Conservation (phyloP, 1,139 yeast species). For the Taphrina pruni region DNA sequence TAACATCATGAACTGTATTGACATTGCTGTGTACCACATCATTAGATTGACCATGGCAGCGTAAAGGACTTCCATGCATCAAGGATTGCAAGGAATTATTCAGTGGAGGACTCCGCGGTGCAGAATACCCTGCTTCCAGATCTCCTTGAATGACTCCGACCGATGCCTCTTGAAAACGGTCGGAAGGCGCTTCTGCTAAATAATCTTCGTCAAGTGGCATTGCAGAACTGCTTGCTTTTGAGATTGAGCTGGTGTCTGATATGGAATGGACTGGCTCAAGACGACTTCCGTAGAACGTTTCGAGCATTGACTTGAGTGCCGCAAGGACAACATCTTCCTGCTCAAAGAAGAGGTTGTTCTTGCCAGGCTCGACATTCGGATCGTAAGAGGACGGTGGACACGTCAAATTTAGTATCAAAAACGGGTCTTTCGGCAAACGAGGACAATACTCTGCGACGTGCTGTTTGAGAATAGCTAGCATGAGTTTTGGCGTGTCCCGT, state of each 20-base stretch:
- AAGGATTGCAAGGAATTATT: not conserved
- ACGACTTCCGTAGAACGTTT: not conserved
- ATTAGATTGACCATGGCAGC: not conserved
- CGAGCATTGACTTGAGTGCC: slow-evolving; percentile 8
- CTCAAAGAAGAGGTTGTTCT: slow-evolving; percentile 54
- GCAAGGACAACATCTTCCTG: slow-evolving; percentile 41
- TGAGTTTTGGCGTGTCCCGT: slow-evolving; percentile 49
- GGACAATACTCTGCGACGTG: not conserved
- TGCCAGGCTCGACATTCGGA: slow-evolving; percentile 58
- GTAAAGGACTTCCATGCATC: slow-evolving; percentile 8
- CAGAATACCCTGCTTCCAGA: too few relatives aligned
- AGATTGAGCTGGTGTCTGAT: too few relatives aligned
- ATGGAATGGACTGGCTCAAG: not conserved
- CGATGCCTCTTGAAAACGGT: too few relatives aligned
- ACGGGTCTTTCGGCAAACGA: slow-evolving; percentile 41
- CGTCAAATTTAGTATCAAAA: slow-evolving; percentile 50
- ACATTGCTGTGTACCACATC: too few relatives aligned
- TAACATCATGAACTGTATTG: too few relatives aligned
- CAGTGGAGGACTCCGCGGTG: not conserved
- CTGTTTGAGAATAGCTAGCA: slow-evolving; percentile 47
- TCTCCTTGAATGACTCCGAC: too few relatives aligned
- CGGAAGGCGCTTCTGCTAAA: not conserved
- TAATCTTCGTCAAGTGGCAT: not conserved
- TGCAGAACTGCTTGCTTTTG: too few relatives aligned
- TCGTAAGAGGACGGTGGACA: slow-evolving; percentile 50